Base-by-base conservation (phyloP, 2,329 filamentous ascomycete genomes). In the Claviceps digitariae region DNA sequence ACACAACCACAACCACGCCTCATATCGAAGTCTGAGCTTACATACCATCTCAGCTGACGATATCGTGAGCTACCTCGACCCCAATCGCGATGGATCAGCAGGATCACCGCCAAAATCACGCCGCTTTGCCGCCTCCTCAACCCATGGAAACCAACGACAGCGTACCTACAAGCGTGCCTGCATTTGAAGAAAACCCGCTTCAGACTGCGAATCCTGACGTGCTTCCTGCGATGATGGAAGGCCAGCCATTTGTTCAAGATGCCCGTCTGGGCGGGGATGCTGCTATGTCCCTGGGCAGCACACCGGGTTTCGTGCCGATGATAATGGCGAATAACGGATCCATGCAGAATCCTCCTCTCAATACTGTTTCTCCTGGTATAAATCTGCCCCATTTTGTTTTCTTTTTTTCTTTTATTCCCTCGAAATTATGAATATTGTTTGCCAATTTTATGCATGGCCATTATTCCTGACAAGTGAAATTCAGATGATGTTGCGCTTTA, bases 401-500 rank as follows among this genome's bases (percentile, higher is more conserved):
- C 49, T 20, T 29, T 29, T 21, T 31, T 31, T 6, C 27, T 44
- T 9, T n/a, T 17, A 4, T 21, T 41, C 10, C n/a, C 38, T 34
- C 10, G 8, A 34, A 34, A n/a, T n/a, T 10, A 34, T 34, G 12
- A 9, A 34, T 12, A 1, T 27, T 25, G 21, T 5, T 12, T 44
- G 15, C 23, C 5, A n/a, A n/a, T n/a, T n/a, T n/a, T 10, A 20
- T 31, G 2, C 20, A 25, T 7, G 23, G 13, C 7, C 50, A 45
- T 9, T 25, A 23, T 46, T 46, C 27, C 31, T 50, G 34, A 46
- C 31, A 23, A 23, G 27, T 29, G 29, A 55, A 17, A 44, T 25
- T 13, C 57, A 88, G 93, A 97, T 69, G 93, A 98, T 66, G 95
- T 97, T 63, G 93, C 91, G 15, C 82, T 97, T 6, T 98, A 98